Evolutionary conservation across 345 rosid species (phyloP), one percentile per base, ranked within the genome.

Genomic region (Psidium friedrichsthalianum): DNA sequence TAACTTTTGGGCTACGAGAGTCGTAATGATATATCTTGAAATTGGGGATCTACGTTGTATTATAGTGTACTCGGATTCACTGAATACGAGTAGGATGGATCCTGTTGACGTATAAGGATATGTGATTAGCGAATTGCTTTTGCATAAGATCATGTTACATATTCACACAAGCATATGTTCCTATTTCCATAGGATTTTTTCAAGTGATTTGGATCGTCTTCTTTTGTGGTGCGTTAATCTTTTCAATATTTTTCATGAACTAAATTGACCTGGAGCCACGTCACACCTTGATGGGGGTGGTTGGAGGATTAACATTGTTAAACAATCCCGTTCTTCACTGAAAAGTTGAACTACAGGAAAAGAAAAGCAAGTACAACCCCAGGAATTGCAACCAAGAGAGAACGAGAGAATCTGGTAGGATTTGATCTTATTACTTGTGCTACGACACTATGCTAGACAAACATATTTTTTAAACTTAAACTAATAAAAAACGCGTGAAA

Each of bases 401-500:
- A 64, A 69, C 25, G 7, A 36, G 47, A 36, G 24, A 18, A n/a
- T n/a, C 2, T 36, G 47, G 20, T 36, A 36, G 80, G 47, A 36
- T 69, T 69, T 8, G 44, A 18, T 18, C 21, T 0, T 69, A 2
- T 36, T 32, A 18, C 10, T 11, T 3, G 47, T 8, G 24, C 12
- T 69, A 6, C 8, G 6, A 4, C 21, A 36, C 47, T 18, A 18
- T 0, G 78, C 16, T 36, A 36, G 47, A 69, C 47, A 69, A 36
- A 18, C 11, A 6, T 32, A 36, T 69, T 18, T 69, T 36, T 8
- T 36, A 2, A 69, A 36, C 25, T 36, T 36, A 36, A 69, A 69
- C 1, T 0, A 11, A 69, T 32, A 36, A 69, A 69, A 32, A 69
- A 32, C 2, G 10, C 1, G 3, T 0, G 0, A 36, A 36, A 69